A percentile compares a stretch with the other conserved stretches of the same genome.
phyloP scores from a whole-genome alignment of 306 rosid species.

The Dalbergia oliveri region DNA sequence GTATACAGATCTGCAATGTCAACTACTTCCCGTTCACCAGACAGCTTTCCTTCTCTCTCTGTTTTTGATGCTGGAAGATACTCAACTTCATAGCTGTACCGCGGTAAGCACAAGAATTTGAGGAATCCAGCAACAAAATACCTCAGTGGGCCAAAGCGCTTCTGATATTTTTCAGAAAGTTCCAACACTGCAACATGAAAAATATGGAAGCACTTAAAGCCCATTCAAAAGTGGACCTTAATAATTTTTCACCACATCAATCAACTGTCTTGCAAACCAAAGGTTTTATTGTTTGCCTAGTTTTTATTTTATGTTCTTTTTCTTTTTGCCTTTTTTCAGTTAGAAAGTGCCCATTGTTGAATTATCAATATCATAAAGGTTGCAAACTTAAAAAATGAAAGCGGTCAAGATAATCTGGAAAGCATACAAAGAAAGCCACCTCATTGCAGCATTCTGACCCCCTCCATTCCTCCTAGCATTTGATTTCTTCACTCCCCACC shows the following conservation, averaged over 20 bases:
- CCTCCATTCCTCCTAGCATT: constrained; percentile 30
- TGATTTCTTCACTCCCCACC: constrained; percentile 18
- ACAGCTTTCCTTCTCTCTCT: constrained; percentile 73
- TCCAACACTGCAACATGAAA: constrained; percentile 79
- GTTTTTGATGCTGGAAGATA: constrained; percentile 87
- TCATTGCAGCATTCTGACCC: constrained; percentile 30
- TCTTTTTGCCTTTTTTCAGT: constrained; percentile 18
- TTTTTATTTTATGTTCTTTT: constrained; percentile 7
- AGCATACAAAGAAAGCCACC: constrained; percentile 15
- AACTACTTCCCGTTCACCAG: constrained; percentile 72
- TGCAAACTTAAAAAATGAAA: constrained; percentile 41
- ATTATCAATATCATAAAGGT: constrained; percentile 4
- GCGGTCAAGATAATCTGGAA: constrained; percentile 31
- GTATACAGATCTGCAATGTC: constrained; percentile 89
- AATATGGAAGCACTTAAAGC: constrained; percentile 34
- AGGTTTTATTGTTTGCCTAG: constrained; percentile 30
- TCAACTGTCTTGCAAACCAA: constrained; percentile 11
- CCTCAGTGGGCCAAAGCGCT: constrained; percentile 95
- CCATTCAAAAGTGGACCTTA: constrained; percentile 19
- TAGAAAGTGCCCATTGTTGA: constrained; percentile 26
- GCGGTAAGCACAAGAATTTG: constrained; percentile 93
- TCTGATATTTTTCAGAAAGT: constrained; percentile 95
- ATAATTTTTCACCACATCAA: constrained; percentile 19
- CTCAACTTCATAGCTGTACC: constrained; percentile 92
- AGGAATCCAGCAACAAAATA: constrained; percentile 98